Base-by-base conservation (phyloP, 164 flowering plant genomes). In the Dillenia turbinata region DNA sequence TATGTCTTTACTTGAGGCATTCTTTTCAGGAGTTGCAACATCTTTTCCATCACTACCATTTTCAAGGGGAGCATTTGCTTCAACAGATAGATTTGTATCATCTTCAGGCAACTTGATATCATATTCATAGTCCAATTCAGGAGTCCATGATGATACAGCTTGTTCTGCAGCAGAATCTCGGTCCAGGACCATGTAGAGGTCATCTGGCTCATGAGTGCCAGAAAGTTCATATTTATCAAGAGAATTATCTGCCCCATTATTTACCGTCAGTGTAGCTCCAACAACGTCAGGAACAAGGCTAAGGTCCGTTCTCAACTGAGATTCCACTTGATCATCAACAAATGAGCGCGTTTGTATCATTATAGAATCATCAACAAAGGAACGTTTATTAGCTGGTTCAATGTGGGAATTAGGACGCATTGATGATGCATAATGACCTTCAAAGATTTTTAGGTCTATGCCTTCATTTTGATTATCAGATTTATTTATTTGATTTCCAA, bases 151-250 rank as follows among this genome's bases (percentile, higher is more conserved):
- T 40, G 79, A 62, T 9, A 53, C 56, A 48, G 54, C 49, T 51
- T 76, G 73, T 54, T 80, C 91, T 17, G 47, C 55, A 24, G 67
- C 72, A 49, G 78, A 66, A 66, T 79, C 83, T 11, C 87, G 88
- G 13, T 78, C 88, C 56, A 81, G 85, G 62, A 89, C 71, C 96
- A 92, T 88, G 77, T 65, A 83, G 46, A 92, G 87, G 63, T 89
- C 97, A 73, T 86, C 86, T 45, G 98, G 96, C 66, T 92, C 98
- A 66, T 65, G 63, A 19, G 59, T 50, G 49, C 46, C 60, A 48
- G 67, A 46, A 7, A 68, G 43, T 71, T 60, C 71, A 51, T 62
- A 56, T 63, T 70, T 79, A 8, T 70, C 69, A 45, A 66, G 66
- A 1, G 75, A 62, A 49, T 22, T 61, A 62, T 79, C 79, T 47